Conservation (phyloP, 768 basidiomycete species). For the Chalciporus piperatus region DNA sequence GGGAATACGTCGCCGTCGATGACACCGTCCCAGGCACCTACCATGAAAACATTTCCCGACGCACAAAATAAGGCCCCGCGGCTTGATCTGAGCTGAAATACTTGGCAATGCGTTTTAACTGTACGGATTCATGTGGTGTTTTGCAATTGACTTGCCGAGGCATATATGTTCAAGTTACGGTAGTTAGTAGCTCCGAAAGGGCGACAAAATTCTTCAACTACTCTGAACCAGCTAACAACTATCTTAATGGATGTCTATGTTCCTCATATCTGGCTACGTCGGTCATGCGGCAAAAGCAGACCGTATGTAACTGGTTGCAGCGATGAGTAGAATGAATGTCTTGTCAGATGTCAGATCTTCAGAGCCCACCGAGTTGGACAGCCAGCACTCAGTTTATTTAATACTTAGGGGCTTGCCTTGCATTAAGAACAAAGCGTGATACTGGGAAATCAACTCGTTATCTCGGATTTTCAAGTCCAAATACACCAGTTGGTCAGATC, state of each 20-base stretch:
- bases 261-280: background rate
- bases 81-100: slow-evolving; percentile 30
- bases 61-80: slow-evolving; percentile 15
- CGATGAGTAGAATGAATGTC: too few relatives aligned
- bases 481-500: too few relatives aligned
- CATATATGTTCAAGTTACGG: background rate
- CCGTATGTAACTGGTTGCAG: too few relatives aligned
- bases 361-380: too few relatives aligned
- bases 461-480: too few relatives aligned
- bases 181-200: background rate
- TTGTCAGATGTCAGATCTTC: too few relatives aligned
- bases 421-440: too few relatives aligned
- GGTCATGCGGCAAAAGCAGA: too few relatives aligned
- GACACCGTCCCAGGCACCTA: slow-evolving; percentile 23
- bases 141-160: background rate
- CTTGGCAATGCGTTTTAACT: background rate
- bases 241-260: background rate
- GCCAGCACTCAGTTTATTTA: too few relatives aligned
- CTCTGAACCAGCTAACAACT: background rate
- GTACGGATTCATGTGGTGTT: background rate
- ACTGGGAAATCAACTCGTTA: too few relatives aligned
- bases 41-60: slow-evolving; percentile 14
- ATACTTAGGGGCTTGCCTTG: too few relatives aligned
- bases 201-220: slow-evolving; percentile 5
- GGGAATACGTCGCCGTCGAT: slow-evolving; percentile 52